These are phyloP conservation scores for Ustilago crameri DNA, from an alignment of 1,284 basidiomycete genomes.

Conservation along the genomic window DNA sequence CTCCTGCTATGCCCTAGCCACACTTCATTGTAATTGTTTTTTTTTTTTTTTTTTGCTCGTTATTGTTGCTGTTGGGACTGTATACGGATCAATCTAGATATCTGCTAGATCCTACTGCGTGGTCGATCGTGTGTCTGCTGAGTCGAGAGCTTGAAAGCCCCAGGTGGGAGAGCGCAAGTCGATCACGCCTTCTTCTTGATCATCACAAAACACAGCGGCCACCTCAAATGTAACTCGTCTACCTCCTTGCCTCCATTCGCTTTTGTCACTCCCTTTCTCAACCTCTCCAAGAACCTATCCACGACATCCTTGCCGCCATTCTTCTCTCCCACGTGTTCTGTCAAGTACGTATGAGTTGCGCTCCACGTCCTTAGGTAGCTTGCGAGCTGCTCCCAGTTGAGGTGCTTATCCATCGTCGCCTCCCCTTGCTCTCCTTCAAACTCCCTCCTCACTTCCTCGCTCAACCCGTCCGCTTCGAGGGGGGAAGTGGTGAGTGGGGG, in stretches of 20 bases:
- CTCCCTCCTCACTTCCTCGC: neutral
- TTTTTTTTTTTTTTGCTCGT: too few relatives aligned
- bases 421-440: slow-evolving; percentile 8
- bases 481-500: slow-evolving; percentile 14
- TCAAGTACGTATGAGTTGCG: slow-evolving; percentile 77
- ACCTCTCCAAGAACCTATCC: slow-evolving; percentile 28
- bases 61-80: too few relatives aligned
- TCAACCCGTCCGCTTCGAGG: neutral
- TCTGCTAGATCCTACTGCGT: too few relatives aligned
- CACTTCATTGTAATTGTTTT: neutral
- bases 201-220: slow-evolving; percentile 52
- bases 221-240: slow-evolving; percentile 32
- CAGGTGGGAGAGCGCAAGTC: too few relatives aligned
- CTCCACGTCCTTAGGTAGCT: slow-evolving; percentile 80
- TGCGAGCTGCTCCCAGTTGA: slow-evolving; percentile 76
- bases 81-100: too few relatives aligned
- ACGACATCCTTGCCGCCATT: slow-evolving; percentile 42
- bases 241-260: slow-evolving; percentile 28
- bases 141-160: too few relatives aligned
- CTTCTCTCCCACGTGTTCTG: slow-evolving; percentile 74
- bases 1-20: slow-evolving; percentile 15
- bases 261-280: slow-evolving; percentile 12
- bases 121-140: too few relatives aligned
- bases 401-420: slow-evolving; percentile 72
- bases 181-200: slow-evolving; percentile 36